Conservation (phyloP, 495 filamentous ascomycete genomes). For the Cercophora scortea region DNA sequence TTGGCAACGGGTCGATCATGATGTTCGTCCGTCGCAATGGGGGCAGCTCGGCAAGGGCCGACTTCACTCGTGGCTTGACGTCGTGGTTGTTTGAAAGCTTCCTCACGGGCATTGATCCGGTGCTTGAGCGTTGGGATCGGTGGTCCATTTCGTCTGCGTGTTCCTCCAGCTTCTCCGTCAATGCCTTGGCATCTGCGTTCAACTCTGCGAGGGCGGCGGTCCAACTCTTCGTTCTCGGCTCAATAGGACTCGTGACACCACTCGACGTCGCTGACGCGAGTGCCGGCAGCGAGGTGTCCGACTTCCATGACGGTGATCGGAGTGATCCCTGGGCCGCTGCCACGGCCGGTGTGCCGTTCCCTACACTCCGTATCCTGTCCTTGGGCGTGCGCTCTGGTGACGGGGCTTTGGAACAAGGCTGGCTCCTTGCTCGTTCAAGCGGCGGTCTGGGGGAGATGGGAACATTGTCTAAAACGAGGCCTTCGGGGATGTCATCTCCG, state of each 20-base stretch:
- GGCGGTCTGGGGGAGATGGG: slow-evolving; percentile 83
- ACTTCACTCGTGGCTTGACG: slow-evolving; percentile 49
- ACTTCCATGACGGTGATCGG: slow-evolving; percentile 39
- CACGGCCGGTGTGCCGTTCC: slow-evolving; percentile 46
- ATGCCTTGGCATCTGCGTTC: slow-evolving; percentile 76
- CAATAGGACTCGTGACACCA: slow-evolving; percentile 21
- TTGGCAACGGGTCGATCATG: slow-evolving; percentile 92
- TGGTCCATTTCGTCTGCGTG: slow-evolving; percentile 62
- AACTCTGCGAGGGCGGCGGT: slow-evolving; percentile 69
- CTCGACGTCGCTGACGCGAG: slow-evolving; percentile 16
- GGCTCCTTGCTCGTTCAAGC: slow-evolving; percentile 51
- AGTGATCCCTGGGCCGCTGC: slow-evolving; percentile 41
- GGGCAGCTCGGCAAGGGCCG: slow-evolving; percentile 59
- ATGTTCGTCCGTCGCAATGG: slow-evolving; percentile 80
- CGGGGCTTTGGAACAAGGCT: slow-evolving; percentile 38
- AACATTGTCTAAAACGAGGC: slow-evolving; percentile 86
- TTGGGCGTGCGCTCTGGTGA: slow-evolving; percentile 51
- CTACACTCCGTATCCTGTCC: slow-evolving; percentile 41
- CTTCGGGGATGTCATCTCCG: slow-evolving; percentile 78
- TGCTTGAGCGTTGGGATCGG: slow-evolving; percentile 27
- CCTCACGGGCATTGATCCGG: slow-evolving; percentile 28
- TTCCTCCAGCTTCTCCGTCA: slow-evolving; percentile 83
- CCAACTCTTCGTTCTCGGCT: slow-evolving; percentile 75
- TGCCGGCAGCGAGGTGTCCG: slow-evolving; percentile 21
- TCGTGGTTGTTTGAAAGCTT: slow-evolving; percentile 34